These are phyloP conservation scores for Clitopilus passeckerianus DNA, from an alignment of 768 basidiomycete species.

Conservation along the genomic window DNA sequence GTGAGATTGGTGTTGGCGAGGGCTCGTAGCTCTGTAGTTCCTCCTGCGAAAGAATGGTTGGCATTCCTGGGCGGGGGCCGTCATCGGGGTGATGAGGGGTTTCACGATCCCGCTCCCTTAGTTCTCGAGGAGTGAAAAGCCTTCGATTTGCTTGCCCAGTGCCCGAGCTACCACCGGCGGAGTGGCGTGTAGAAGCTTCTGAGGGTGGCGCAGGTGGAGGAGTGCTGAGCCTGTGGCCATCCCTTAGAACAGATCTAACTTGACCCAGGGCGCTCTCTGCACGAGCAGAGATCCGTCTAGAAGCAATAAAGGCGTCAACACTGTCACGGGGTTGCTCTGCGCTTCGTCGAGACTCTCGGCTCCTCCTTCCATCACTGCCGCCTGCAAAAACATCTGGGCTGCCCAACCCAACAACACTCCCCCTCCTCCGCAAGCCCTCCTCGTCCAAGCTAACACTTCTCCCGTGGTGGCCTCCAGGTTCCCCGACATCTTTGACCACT, in stretches of 20 bases:
- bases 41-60: conserved; percentile 38
- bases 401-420: conserved; percentile 23
- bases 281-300: conserved; percentile 28
- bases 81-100: conserved; percentile 4
- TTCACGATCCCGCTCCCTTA: conserved; percentile 31
- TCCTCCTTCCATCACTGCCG: conserved; percentile 36
- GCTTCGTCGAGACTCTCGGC: conserved; percentile 55
- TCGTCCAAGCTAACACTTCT: conserved; percentile 54
- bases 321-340: conserved; percentile 43
- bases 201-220: not conserved
- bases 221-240: conserved; percentile 5
- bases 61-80: conserved; percentile 12
- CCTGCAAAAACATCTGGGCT: conserved; percentile 22
- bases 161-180: not conserved
- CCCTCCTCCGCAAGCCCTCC: conserved; percentile 28
- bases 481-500: conserved; percentile 52
- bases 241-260: conserved; percentile 15
- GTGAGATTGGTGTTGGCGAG: conserved; percentile 39
- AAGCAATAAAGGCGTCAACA: conserved; percentile 39
- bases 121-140: conserved; percentile 54
- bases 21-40: conserved; percentile 29
- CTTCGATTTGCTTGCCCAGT: conserved; percentile 30
- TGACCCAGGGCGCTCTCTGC: conserved; percentile 28
- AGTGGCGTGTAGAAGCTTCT: not conserved
- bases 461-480: conserved; percentile 31